Conservation (phyloP, 208 protist species). For the Trypanosomatidae sp. region DNA sequence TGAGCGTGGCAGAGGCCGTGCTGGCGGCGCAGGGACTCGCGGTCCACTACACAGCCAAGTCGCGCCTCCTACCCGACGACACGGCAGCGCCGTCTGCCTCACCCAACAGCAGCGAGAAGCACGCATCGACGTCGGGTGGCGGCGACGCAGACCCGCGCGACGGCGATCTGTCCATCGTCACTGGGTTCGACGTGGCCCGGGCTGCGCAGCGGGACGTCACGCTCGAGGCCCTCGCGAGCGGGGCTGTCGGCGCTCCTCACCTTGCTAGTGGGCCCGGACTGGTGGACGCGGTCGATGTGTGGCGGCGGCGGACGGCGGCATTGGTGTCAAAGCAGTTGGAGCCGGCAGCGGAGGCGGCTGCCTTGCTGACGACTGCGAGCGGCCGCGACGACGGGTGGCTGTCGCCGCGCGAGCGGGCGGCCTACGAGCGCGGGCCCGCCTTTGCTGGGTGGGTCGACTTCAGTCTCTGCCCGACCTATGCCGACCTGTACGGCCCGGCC, state of each 20-base stretch:
- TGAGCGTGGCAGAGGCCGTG: conserved; percentile 67
- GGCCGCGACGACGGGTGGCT: conserved; percentile 57
- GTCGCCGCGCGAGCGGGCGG: conserved; percentile 31
- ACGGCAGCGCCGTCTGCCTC: no score
- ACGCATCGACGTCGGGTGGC: neutral
- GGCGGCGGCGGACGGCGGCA: conserved; percentile 42
- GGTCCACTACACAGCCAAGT: conserved; percentile 54
- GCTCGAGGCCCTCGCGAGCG: conserved; percentile 26
- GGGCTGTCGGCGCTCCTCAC: neutral
- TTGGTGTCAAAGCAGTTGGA: conserved; percentile 36
- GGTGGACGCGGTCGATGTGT: conserved; percentile 52
- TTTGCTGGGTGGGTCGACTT: conserved; percentile 56
- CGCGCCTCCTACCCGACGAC: conserved; percentile 28
- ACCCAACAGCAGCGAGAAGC: neutral
- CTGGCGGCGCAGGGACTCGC: conserved; percentile 75
- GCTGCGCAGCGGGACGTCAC: conserved; percentile 7
- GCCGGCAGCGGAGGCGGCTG: conserved; percentile 12
- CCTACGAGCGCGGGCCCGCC: conserved; percentile 52
- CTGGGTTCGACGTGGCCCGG: conserved; percentile 13
- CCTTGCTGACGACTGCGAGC: neutral
- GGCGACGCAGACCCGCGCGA: neutral
- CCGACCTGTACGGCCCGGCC: conserved; percentile 56
- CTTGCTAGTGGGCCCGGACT: conserved; percentile 59
- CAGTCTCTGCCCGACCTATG: conserved; percentile 26
- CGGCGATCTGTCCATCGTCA: conserved; percentile 13